A percentile compares a stretch with the other conserved stretches of the same genome.
Conservation (phyloP, 352 stramenopile species). For the Globisporangium viniferum region DNA sequence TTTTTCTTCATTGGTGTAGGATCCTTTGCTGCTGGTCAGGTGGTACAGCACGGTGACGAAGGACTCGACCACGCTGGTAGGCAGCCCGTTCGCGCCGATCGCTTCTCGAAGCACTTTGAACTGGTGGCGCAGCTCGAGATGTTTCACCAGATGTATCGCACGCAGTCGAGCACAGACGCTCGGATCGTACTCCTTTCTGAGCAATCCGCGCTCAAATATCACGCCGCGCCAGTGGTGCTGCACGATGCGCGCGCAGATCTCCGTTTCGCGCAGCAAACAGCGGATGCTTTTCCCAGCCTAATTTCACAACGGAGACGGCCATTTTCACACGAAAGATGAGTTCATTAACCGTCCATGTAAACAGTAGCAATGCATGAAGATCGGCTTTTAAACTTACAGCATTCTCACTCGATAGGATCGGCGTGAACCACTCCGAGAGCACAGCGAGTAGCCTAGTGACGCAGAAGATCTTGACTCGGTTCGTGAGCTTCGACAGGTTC, state of each 20-base stretch:
- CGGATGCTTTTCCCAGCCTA: constrained; percentile 39
- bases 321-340: too few relatives aligned
- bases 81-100: constrained; percentile 35
- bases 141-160: constrained; percentile 74
- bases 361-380: too few relatives aligned
- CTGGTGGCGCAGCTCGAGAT: constrained; percentile 64
- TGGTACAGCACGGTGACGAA: constrained; percentile 66
- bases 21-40: constrained; percentile 30
- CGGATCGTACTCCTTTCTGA: constrained; percentile 42
- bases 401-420: constrained; percentile 60
- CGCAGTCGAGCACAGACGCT: constrained; percentile 51
- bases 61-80: constrained; percentile 36
- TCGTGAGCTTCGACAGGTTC: constrained; percentile 51
- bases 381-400: constrained; percentile 21
- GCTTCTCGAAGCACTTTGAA: constrained; percentile 58
- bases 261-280: constrained; percentile 56
- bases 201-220: constrained; percentile 48
- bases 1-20: constrained; percentile 9
- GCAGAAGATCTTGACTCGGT: constrained; percentile 54
- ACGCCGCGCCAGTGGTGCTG: constrained; percentile 76
- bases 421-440: constrained; percentile 60
- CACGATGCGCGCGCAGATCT: constrained; percentile 66
- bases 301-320: neutral
- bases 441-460: constrained; percentile 47
- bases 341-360: too few relatives aligned